Evolutionary conservation across 139 green algal genomes (phyloP), one percentile per base, ranked within the genome.

Genomic region (Klebsormidium nitens): DNA sequence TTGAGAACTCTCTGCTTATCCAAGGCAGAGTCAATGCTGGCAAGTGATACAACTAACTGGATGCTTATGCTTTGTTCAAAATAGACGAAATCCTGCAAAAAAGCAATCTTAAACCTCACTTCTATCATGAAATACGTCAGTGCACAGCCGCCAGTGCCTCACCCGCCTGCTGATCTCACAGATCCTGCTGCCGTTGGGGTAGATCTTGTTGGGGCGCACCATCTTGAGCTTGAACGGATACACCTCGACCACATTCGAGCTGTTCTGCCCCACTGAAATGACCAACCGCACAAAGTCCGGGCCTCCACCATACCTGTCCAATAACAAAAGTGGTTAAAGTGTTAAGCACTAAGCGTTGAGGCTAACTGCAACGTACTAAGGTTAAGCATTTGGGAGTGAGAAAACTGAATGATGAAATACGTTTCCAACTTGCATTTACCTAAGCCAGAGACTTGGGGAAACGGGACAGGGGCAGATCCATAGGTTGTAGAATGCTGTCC

Each of bases 271-370:
- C 8, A 68, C 26, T 28, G 23, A 19, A 5, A 67, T 56, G 19
- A 74, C 71, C 4, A 26, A 11, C 28, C 71, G 40, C 5, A 34
- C 46, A 26, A 78, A 36, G 8, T 29, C 40, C 28, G 71, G 71
- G 2, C 71, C 71, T 17, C 62, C 71, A 31, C 63, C 64, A 48
- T 78, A 78, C 64, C 71, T 76, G 67, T n/a, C n/a, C n/a, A n/a
- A n/a, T n/a, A n/a, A n/a, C n/a, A 14, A 50, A 14, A 14, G 42
- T 50, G 14, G 42, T 26, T 8, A 8, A 14, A 50, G 42, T 8
- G 42, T 26, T 8, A 50, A 14, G n/a, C n/a, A n/a, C n/a, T n/a
- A n/a, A n/a, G n/a, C n/a, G n/a, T n/a, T n/a, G n/a, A n/a, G n/a
- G n/a, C n/a, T n/a, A n/a, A n/a, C n/a, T n/a, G n/a, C n/a, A n/a